Evolutionary conservation across 2,329 filamentous ascomycete species (phyloP).

Genomic region (Tolypocladium paradoxum): DNA sequence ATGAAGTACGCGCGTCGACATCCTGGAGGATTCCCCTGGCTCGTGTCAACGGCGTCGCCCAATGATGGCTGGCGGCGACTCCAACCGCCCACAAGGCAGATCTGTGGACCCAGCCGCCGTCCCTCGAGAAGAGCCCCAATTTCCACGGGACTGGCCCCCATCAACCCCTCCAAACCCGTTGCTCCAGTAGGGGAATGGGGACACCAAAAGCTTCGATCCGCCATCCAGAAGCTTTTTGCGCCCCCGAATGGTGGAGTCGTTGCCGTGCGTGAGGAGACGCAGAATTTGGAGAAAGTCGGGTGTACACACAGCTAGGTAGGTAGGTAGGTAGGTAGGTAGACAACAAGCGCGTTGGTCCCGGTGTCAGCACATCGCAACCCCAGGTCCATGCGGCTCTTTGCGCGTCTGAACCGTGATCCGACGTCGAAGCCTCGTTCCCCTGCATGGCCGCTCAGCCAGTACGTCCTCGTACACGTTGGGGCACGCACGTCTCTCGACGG

Average conservation of each 20-base stretch:
- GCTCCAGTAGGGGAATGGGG: slow-evolving; percentile 6
- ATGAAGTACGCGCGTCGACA: no score
- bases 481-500: neutral
- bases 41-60: slow-evolving; percentile 2
- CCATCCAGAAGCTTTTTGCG: slow-evolving; percentile 13
- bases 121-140: slow-evolving; percentile 7
- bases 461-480: neutral
- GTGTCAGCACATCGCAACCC: neutral
- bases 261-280: slow-evolving; percentile 7
- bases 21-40: slow-evolving; percentile 1
- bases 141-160: slow-evolving; percentile 5
- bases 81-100: slow-evolving; percentile 11
- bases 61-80: slow-evolving; percentile 4
- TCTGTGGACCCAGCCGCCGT: slow-evolving; percentile 10
- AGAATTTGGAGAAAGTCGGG: slow-evolving; percentile 6
- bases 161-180: slow-evolving; percentile 7
- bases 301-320: neutral
- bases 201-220: slow-evolving; percentile 11
- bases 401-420: neutral
- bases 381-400: neutral
- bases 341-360: neutral
- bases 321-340: no score
- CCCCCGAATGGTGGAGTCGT: slow-evolving; percentile 9
- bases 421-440: neutral
- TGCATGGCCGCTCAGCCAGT: no score